phyloP scores from a whole-genome alignment of 257 asterid genomes.

The Solanum chiquidenum region DNA sequence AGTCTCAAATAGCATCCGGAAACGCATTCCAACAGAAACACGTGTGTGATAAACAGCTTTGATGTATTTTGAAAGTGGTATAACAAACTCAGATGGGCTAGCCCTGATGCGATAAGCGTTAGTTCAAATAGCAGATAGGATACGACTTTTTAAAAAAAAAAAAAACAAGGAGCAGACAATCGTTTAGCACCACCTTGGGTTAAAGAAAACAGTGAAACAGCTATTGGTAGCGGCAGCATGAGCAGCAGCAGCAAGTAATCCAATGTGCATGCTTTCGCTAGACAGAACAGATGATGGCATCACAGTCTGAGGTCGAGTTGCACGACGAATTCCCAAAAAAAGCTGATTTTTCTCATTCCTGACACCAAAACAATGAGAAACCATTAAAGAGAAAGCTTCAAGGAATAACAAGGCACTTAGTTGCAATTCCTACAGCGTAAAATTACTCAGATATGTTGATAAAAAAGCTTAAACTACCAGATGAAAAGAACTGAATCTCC shows the following conservation, averaged over 20 bases:
- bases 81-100: constrained; percentile 92
- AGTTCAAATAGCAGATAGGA: background rate
- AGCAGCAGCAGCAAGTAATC: constrained; percentile 98
- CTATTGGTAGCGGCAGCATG: constrained; percentile 98
- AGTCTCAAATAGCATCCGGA: constrained; percentile 94
- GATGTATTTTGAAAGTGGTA: constrained; percentile 77
- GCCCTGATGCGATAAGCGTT: constrained; percentile 51
- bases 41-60: constrained; percentile 94
- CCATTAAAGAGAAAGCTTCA: background rate
- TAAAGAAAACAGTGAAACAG: constrained; percentile 90
- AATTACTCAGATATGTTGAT: background rate
- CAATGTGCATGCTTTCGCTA: constrained; percentile 98
- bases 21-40: constrained; percentile 96
- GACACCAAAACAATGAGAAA: background rate
- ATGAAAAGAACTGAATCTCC: constrained; percentile 50
- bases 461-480: constrained; percentile 28
- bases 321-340: constrained; percentile 91
- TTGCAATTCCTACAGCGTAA: background rate
- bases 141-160: background rate
- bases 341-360: constrained; percentile 99
- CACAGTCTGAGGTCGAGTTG: constrained; percentile 90
- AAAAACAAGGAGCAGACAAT: background rate
- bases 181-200: constrained; percentile 52
- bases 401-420: background rate
- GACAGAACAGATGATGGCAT: constrained; percentile 99